A percentile compares a stretch with the other conserved stretches of the same genome.
Evolutionary conservation across 2,329 filamentous ascomycete genomes (phyloP).

Genomic region (Calonectria honghensis): DNA sequence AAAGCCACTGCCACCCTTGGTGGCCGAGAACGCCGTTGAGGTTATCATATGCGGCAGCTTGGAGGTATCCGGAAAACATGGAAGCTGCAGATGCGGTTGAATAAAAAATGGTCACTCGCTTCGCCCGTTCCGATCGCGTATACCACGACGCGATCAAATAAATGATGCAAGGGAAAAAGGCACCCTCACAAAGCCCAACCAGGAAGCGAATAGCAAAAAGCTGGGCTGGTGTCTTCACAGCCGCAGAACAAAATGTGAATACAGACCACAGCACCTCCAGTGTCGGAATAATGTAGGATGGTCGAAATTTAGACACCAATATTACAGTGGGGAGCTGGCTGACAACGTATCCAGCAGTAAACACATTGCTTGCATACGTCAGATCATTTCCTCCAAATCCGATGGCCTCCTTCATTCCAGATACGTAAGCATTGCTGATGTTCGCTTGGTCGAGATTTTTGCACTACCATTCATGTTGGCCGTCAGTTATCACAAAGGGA

Average conservation of each 20-base stretch:
- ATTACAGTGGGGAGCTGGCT: slow-evolving; percentile 12
- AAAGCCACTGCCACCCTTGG: slow-evolving; percentile 18
- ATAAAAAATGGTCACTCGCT: slow-evolving; percentile 13
- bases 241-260: slow-evolving; percentile 10
- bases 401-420: slow-evolving; percentile 5
- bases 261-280: slow-evolving; percentile 4
- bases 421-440: slow-evolving; percentile 15
- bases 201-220: slow-evolving; percentile 1
- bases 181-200: slow-evolving; percentile 8
- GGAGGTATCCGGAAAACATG: slow-evolving; percentile 16
- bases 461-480: neutral
- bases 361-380: slow-evolving; percentile 14
- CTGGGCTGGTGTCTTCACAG: slow-evolving; percentile 15
- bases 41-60: slow-evolving; percentile 15
- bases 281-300: slow-evolving; percentile 15
- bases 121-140: neutral
- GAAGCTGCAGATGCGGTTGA: slow-evolving; percentile 8
- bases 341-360: slow-evolving; percentile 2
- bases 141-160: slow-evolving; percentile 18
- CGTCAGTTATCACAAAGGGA: neutral
- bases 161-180: slow-evolving; percentile 18
- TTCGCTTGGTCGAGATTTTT: slow-evolving; percentile 12
- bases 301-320: slow-evolving; percentile 1
- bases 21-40: slow-evolving; percentile 1
- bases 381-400: slow-evolving; percentile 6